A percentile compares a stretch with the other conserved stretches of the same genome.
phyloP scores from a whole-genome alignment of 768 basidiomycete species.

The Kwoniella sp. region DNA sequence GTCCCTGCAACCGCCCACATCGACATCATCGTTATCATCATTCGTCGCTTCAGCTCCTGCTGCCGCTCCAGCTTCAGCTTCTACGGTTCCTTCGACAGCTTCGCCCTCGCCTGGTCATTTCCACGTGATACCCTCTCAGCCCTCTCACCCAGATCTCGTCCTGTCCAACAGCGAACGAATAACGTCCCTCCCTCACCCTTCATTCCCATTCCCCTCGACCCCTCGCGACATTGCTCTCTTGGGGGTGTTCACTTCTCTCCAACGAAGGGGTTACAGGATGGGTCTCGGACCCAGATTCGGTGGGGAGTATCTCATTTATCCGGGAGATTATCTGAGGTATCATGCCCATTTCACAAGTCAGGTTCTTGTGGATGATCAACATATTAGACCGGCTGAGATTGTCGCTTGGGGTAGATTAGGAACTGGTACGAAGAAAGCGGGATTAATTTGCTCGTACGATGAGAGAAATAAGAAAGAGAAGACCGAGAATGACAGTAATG shows the following conservation, averaged over 20 bases:
- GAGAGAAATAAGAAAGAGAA: constrained; percentile 53
- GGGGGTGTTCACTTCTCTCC: constrained; percentile 31
- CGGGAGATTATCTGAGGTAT: constrained; percentile 91
- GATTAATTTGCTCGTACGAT: constrained; percentile 87
- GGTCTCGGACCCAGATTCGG: constrained; percentile 67
- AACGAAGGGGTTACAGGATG: constrained; percentile 27
- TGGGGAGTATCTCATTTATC: constrained; percentile 94
- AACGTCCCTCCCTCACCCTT: constrained; percentile 30
- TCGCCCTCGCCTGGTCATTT: constrained; percentile 23
- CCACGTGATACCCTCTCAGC: constrained; percentile 37
- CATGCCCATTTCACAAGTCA: constrained; percentile 94
- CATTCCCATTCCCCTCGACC: constrained; percentile 37
- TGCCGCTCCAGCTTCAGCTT: background rate
- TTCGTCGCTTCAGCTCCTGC: constrained; percentile 1
- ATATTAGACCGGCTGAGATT: constrained; percentile 84
- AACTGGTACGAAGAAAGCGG: constrained; percentile 95
- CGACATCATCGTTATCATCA: no score
- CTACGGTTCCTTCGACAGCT: constrained; percentile 3
- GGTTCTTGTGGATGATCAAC: constrained; percentile 64
- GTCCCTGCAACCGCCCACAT: no score
- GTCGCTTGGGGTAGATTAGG: constrained; percentile 93
- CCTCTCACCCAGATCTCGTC: constrained; percentile 23
- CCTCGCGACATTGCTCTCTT: constrained; percentile 31
- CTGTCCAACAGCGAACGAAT: constrained; percentile 15
- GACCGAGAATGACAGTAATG: no score